Conservation (phyloP, 1,284 basidiomycete genomes). For the Vanrija sp. region DNA sequence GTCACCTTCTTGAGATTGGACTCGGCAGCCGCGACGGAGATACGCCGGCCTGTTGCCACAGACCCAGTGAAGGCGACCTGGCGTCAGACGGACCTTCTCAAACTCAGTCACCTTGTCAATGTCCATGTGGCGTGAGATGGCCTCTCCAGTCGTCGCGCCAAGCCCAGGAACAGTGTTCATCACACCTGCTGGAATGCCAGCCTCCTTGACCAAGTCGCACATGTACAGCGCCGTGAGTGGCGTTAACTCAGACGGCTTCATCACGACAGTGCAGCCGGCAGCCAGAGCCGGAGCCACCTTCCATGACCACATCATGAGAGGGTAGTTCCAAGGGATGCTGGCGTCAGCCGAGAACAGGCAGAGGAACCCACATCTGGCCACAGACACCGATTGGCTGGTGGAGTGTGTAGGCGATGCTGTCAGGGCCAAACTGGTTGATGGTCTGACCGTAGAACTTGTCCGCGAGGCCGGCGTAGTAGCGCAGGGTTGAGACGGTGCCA, state of each 20-base stretch:
- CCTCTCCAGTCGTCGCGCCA: conserved; percentile 76
- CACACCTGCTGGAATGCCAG: conserved; percentile 83
- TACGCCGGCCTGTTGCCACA: conserved; percentile 74
- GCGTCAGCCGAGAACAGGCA: too few species aligned
- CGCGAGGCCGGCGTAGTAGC: conserved; percentile 67
- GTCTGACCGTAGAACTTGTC: conserved; percentile 61
- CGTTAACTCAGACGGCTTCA: conserved; percentile 79
- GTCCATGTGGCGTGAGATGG: conserved; percentile 67
- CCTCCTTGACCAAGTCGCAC: conserved; percentile 34
- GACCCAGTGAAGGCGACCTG: conserved; percentile 58
- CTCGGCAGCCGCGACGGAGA: conserved; percentile 78
- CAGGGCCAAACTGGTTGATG: conserved; percentile 46
- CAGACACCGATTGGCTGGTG: conserved; percentile 92
- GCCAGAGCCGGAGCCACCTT: conserved; percentile 86
- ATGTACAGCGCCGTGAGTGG: conserved; percentile 76
- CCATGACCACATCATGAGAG: conserved; percentile 87
- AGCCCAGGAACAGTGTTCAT: conserved; percentile 79
- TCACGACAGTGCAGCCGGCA: conserved; percentile 48
- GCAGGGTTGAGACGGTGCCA: conserved; percentile 70
- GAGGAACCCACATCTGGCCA: conserved; percentile 63
- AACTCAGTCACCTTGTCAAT: conserved; percentile 52
- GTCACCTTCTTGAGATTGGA: conserved; percentile 57
- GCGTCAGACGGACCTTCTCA: conserved; percentile 46
- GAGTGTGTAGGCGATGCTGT: conserved; percentile 76
- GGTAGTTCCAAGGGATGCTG: conserved; percentile 91